Base-by-base conservation (phyloP, 345 rosid species). In the Rhizophora mangle region DNA sequence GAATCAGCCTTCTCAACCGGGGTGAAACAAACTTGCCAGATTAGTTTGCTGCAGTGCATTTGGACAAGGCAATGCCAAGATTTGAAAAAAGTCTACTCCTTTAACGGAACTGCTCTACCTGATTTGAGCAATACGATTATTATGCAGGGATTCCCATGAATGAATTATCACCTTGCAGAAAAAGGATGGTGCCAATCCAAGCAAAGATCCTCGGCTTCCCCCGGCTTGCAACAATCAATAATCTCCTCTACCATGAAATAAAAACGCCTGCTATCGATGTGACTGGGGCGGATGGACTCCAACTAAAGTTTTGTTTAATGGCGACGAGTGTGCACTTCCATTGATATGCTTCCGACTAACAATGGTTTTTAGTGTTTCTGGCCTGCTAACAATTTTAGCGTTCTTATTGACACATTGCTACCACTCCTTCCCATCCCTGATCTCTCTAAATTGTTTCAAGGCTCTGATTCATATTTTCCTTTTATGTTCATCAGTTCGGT, bases 151-250 rank as follows among this genome's bases (percentile, higher is more conserved):
- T 19, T 64, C 49, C 13, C 26, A 1, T 76, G 74, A 26, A 43
- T 66, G 75, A 81, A 71, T 56, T 87, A 65, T 66, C 78, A 84
- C n/a, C 27, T 87, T 6, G 83, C 80, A 8, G 70, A 24, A 64
- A 64, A 71, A 16, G 62, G 77, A 79, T 16, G 78, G 82, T 8
- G 16, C 71, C 6, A 72, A 76, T 39, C 90, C 85, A 0, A 75
- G 39, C 60, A 83, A 78, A 53, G 85, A 80, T 58, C 75, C 82
- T 11, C 77, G 69, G 29, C 71, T 85, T 16, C 24, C 24, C 89
- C 92, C 0, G 92, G 89, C 0, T 59, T 78, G 37, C 88, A 74
- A 20, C 89, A 85, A 27, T 83, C 85, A 5, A 76, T 83, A 8
- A 72, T 85, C 62, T 78, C 75, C 6, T 85, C 83, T 70, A 49